phyloP scores from a whole-genome alignment of 768 basidiomycete species.

The Fomitopsis serialis region DNA sequence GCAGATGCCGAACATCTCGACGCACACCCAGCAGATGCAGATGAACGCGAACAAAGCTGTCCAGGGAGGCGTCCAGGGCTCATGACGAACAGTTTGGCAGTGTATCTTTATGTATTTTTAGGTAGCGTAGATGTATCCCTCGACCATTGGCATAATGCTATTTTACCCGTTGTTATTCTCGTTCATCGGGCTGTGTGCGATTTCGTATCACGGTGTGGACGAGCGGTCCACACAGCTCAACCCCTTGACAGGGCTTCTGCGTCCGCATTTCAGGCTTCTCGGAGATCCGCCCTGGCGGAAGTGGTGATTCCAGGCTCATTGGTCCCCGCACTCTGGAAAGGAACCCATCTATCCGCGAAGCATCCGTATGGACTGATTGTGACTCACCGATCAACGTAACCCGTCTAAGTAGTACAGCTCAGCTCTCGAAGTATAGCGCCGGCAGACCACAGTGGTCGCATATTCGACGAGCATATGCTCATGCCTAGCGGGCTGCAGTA shows the following conservation, averaged over 20 bases:
- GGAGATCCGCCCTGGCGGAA: too few species aligned
- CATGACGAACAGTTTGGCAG: conserved; percentile 5
- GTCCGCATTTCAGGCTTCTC: not conserved
- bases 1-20: conserved; percentile 12
- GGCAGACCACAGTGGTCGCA: not conserved
- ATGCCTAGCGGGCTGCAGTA: not conserved
- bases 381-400: not conserved
- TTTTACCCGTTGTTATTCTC: not conserved
- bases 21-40: conserved; percentile 20
- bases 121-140: conserved; percentile 3
- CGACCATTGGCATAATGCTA: not conserved
- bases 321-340: not conserved
- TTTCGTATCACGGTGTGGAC: too few species aligned
- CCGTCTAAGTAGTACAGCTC: not conserved
- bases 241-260: not conserved
- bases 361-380: not conserved
- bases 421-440: not conserved
- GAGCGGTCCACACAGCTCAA: too few species aligned
- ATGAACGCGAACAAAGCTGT: conserved; percentile 15
- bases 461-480: not conserved
- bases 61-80: conserved; percentile 22
- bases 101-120: conserved; percentile 14
- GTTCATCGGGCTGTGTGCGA: too few species aligned
- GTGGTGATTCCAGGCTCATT: not conserved
- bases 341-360: not conserved